Evolutionary conservation across 306 rosid species (phyloP), one percentile per base, ranked within the genome.

Genomic region (Fagus sylvatica): DNA sequence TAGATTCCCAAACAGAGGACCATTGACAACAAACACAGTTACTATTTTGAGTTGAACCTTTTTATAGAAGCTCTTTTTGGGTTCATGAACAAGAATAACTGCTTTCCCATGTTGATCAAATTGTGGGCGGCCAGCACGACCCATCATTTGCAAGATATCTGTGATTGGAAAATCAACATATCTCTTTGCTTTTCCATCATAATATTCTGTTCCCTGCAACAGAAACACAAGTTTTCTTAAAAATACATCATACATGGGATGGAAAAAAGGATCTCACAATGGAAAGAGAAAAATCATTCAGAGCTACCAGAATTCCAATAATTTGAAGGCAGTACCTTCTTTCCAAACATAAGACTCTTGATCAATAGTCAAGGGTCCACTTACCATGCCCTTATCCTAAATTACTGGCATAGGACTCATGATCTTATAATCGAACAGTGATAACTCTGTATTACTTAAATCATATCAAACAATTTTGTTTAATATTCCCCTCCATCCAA

Each of bases 91-190:
- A 79, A 94, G 98, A 88, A 94, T 92, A 77, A 94, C 98, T 43
- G 98, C 97, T 85, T 94, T 94, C 83, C 98, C 98, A 54, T 94
- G 97, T 75, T 94, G 98, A 84, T 94, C 98, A 88, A 81, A 94
- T 75, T 94, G 98, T 69, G 98, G 98, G 64, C 97, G 95, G 42
- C 98, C 98, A 72, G 98, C 98, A 77, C 98, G 97, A 76, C 98
- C 98, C 98, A 94, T 94, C 97, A 94, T 94, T 87, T 94, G 98
- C 86, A 94, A 76, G 82, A 92, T 94, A 89, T 94, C 98, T 59
- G 97, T 94, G 87, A 94, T 94, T 68, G 98, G 98, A 79, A 94
- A 94, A 86, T 94, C 97, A 74, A 94, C 95, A 68, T 94, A 94
- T 78, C 98, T 88, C 89, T 94, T 94, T 7, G 95, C 34, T 76